Percentiles rank a stretch among this genome's conserved stretches.
Conservation (phyloP, 306 rosid genomes). For the Corylus heterophylla region DNA sequence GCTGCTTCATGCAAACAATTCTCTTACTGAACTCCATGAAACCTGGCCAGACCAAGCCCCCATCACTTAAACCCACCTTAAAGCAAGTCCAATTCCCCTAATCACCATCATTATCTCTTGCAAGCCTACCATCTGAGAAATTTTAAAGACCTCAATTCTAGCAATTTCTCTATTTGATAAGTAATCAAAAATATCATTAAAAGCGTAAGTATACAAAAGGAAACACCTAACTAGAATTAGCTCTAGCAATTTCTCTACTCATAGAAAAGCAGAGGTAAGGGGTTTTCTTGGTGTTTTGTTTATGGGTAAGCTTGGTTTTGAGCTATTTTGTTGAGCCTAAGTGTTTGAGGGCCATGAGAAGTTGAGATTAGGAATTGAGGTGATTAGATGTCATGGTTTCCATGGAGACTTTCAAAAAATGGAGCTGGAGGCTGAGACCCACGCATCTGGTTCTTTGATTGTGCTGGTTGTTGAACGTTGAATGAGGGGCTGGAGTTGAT, state of each 20-base stretch:
- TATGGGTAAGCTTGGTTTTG: neutral
- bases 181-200: no score
- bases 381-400: neutral
- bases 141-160: neutral
- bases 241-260: neutral
- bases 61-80: neutral
- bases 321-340: neutral
- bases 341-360: neutral
- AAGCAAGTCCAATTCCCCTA: neutral
- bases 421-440: neutral
- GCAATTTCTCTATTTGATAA: neutral
- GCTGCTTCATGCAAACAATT: neutral
- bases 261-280: neutral
- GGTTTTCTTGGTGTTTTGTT: neutral
- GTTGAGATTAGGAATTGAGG: neutral
- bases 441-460: neutral
- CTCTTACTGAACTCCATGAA: neutral
- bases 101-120: neutral
- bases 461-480: neutral
- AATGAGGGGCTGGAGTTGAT: neutral
- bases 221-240: no score
- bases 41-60: neutral
- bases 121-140: neutral
- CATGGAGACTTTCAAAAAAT: neutral
- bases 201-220: no score